Conservation (phyloP, 2,329 filamentous ascomycete species). For the Dryadomyces quercivorus region DNA sequence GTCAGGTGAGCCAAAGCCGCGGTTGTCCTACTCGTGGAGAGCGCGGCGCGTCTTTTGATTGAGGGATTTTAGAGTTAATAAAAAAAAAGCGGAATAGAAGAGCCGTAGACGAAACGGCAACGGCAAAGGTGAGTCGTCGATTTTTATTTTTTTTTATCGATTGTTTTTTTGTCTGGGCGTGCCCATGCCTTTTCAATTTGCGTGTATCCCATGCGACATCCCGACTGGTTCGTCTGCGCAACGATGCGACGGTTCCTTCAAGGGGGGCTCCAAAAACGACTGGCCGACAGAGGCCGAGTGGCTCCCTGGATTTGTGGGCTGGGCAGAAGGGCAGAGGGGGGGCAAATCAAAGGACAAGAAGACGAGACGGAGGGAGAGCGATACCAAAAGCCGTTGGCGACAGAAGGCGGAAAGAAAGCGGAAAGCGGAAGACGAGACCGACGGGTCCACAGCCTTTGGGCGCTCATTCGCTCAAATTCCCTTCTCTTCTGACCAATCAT, state of each 20-base stretch:
- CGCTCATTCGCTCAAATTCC: constrained; percentile 16
- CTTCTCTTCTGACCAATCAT: constrained; percentile 16
- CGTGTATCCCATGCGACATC: not conserved
- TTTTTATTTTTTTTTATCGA: not conserved
- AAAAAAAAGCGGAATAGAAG: not conserved
- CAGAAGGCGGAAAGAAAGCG: not conserved
- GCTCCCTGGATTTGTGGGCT: constrained; percentile 3
- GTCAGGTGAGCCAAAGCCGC: constrained; percentile 1
- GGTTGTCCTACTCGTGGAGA: not conserved
- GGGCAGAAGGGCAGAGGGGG: not conserved
- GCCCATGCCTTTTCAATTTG: not conserved
- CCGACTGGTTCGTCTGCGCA: not conserved
- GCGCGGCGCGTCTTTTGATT: not conserved
- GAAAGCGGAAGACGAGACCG: not conserved
- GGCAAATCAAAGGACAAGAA: too few relatives aligned
- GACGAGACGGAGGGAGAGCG: too few relatives aligned
- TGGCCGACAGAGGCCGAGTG: not conserved
- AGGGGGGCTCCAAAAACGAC: not conserved
- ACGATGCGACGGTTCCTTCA: not conserved
- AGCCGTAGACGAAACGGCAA: not conserved
- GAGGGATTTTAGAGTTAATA: constrained; percentile 1
- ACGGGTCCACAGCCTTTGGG: not conserved
- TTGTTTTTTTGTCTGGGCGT: not conserved
- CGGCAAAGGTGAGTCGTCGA: not conserved
- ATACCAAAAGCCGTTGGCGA: not conserved